Evolutionary conservation across 129 eudicot species (phyloP), one percentile per base, ranked within the genome.

Genomic region (Heracleum sosnowskyi): DNA sequence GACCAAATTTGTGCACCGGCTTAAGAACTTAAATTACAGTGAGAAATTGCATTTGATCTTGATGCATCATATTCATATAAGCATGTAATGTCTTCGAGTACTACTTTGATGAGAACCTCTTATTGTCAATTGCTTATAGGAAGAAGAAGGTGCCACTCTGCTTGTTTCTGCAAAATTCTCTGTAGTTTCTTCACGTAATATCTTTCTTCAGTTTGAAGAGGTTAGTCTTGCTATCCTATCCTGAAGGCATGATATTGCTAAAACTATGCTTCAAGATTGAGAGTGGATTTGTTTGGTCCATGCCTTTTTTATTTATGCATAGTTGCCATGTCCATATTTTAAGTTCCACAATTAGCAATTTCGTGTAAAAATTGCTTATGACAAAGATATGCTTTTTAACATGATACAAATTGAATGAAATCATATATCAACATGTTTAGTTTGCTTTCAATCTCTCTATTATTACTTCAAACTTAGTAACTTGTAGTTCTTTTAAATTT

Each of bases 121-220:
- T 22, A 3, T 33, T 39, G 34, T 45, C 29, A 75, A 37, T 78
- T 68, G 63, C 57, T 77, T 80, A 33, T 82, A 94, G 98, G 99
- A 96, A 77, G 86, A 92, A 13, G 97, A 92, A 86, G 99, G 97
- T 68, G 99, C 97, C 74, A 92, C 99, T 18, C 85, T 96, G 78
- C 80, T 92, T 55, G 99, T 96, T 76, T 90, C 99, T 75, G 99
- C 97, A 35, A 96, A 92, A 80, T 96, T 96, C 83, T 89, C 97
- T 44, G 49, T 90, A 16, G 91, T 92, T 77, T 96, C 99, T 4
- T 29, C 29, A 24, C 95, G 97, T 64, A 90, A 85, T 78, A 92
- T 96, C 84, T 86, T 77, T 78, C 96, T 96, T 34, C 86, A 96
- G 81, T 96, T 96, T 77, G 96, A 92, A 83, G 97, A 96, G 93